These are phyloP conservation scores for Fomitopsis betulina DNA, from an alignment of 1,284 basidiomycete species.

Conservation along the genomic window DNA sequence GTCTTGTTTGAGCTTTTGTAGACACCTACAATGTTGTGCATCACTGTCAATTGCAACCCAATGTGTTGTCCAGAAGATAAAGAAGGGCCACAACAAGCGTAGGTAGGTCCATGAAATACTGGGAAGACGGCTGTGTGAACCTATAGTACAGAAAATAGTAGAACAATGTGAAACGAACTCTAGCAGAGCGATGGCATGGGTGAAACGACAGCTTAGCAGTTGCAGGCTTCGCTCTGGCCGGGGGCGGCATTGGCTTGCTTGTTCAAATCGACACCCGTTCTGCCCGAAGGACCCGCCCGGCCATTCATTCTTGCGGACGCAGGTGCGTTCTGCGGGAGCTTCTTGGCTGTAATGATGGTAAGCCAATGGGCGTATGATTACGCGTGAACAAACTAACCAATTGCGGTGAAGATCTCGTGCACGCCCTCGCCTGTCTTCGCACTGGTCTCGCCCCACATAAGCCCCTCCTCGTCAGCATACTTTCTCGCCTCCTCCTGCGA, in stretches of 20 bases:
- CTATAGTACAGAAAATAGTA: constrained; percentile 5
- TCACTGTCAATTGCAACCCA: not conserved
- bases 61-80: not conserved
- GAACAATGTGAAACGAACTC: constrained; percentile 1
- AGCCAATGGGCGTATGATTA: constrained; percentile 2
- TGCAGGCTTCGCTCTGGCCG: constrained; percentile 63
- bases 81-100: not conserved
- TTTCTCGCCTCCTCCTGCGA: constrained; percentile 84
- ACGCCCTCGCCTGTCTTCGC: constrained; percentile 94
- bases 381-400: constrained; percentile 50
- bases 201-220: constrained; percentile 48
- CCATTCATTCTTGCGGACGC: constrained; percentile 52
- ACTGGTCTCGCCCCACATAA: constrained; percentile 96
- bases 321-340: constrained; percentile 71
- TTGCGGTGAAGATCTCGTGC: constrained; percentile 82
- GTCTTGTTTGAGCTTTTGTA: not conserved
- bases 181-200: not conserved
- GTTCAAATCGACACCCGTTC: constrained; percentile 71
- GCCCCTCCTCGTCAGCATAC: constrained; percentile 91
- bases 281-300: constrained; percentile 41
- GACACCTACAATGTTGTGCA: not conserved
- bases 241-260: constrained; percentile 47
- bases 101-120: constrained; percentile 6
- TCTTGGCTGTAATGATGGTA: constrained; percentile 57
- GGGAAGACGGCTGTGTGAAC: not conserved